Conservation (phyloP, 306 rosid species). For the Acmispon strigosus region DNA sequence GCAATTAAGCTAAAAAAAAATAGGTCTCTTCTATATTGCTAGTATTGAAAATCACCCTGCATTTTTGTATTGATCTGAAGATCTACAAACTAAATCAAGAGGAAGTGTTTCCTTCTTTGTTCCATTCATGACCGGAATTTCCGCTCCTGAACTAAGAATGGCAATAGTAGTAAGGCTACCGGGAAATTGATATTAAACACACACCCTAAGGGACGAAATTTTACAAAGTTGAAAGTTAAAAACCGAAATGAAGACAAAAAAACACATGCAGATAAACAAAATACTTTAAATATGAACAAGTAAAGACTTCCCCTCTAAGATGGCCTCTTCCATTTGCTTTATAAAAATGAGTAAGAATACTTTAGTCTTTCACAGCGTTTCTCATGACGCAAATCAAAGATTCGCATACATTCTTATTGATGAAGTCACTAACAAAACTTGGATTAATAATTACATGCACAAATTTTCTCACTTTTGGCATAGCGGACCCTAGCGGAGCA, state of each 20-base stretch:
- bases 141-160: conserved; percentile 93
- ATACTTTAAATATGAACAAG: conserved; percentile 78
- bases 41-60: conserved; percentile 86
- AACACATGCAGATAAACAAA: neutral
- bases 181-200: neutral
- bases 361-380: conserved; percentile 57
- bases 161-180: conserved; percentile 72
- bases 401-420: conserved; percentile 97
- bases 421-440: conserved; percentile 90
- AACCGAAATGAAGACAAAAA: neutral
- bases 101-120: conserved; percentile 80
- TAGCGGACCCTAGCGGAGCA: too few relatives aligned
- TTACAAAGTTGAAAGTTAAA: neutral
- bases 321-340: conserved; percentile 71
- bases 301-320: conserved; percentile 77
- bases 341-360: conserved; percentile 54
- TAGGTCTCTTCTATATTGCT: too few relatives aligned
- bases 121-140: conserved; percentile 54
- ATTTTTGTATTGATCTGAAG: conserved; percentile 58
- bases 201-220: neutral
- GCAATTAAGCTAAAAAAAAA: too few relatives aligned
- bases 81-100: conserved; percentile 72
- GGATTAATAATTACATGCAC: neutral
- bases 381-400: conserved; percentile 84
- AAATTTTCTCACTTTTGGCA: neutral